These are phyloP conservation scores for Didymella sp. DNA, from an alignment of 2,329 filamentous ascomycete species.

Conservation along the genomic window DNA sequence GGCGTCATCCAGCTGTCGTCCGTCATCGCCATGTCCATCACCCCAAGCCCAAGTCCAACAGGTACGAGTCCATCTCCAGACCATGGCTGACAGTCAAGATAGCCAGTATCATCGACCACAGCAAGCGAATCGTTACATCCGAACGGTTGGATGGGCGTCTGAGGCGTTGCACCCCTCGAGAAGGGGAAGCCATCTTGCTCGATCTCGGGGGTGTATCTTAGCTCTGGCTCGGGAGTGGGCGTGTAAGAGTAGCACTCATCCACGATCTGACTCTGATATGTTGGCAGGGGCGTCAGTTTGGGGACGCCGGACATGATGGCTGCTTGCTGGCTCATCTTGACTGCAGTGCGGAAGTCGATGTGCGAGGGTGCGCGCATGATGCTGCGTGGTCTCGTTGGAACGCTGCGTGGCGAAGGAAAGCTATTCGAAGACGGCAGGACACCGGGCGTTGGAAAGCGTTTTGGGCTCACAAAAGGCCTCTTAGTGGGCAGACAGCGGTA, in stretches of 20 bases:
- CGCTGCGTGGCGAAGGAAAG: conserved; percentile 33
- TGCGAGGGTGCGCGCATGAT: conserved; percentile 35
- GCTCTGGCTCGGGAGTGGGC: conserved; percentile 33
- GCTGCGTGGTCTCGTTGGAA: conserved; percentile 26
- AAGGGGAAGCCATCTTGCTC: conserved; percentile 27
- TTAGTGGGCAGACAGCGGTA: conserved; percentile 37
- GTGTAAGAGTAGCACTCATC: conserved; percentile 37
- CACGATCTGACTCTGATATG: conserved; percentile 32
- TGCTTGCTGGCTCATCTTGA: conserved; percentile 36
- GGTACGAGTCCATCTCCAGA: conserved; percentile 31
- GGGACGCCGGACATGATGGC: conserved; percentile 32
- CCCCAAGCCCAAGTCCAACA: conserved; percentile 32
- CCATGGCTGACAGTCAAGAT: conserved; percentile 35
- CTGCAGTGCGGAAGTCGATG: conserved; percentile 40
- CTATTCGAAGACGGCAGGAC: conserved; percentile 28
- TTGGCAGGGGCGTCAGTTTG: conserved; percentile 39
- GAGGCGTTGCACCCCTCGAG: conserved; percentile 38
- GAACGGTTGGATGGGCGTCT: conserved; percentile 40
- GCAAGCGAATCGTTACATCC: conserved; percentile 32
- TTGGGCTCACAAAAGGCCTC: conserved; percentile 37
- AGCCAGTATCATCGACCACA: conserved; percentile 30
- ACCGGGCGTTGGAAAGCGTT: conserved; percentile 33
- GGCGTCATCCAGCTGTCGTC: conserved; percentile 16
- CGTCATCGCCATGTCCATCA: conserved; percentile 28
- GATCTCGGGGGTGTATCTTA: conserved; percentile 27